A percentile compares a stretch with the other conserved stretches of the same genome.
Conservation (phyloP, 2,329 filamentous ascomycete species). For the Alternaria brassicae region DNA sequence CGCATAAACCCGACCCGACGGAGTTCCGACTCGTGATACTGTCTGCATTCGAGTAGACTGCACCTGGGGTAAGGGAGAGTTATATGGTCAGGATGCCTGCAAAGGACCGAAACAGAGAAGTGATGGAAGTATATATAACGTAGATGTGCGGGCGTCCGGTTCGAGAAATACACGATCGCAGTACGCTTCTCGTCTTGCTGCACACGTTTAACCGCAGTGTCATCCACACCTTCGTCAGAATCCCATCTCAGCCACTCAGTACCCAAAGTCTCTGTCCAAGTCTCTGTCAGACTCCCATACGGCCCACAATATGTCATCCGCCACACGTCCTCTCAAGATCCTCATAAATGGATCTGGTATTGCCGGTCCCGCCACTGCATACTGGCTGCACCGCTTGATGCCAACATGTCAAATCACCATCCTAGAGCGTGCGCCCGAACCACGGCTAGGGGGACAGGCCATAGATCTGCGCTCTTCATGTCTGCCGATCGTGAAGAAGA, state of each 20-base stretch:
- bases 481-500: conserved; percentile 51
- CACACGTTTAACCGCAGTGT: background rate
- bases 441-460: conserved; percentile 60
- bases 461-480: conserved; percentile 63
- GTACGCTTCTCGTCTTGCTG: background rate
- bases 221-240: background rate
- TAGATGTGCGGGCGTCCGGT: background rate
- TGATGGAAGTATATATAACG: background rate
- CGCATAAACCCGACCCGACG: background rate
- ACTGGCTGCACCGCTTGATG: conserved; percentile 53
- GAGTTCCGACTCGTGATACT: background rate
- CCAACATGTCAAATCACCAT: conserved; percentile 47
- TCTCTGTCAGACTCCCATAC: background rate
- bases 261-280: background rate
- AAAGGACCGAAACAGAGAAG: background rate
- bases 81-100: background rate
- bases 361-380: conserved; percentile 55
- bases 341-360: conserved; percentile 42
- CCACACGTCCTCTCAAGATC: conserved; percentile 23
- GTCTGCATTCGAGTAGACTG: background rate
- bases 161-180: background rate
- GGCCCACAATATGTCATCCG: background rate
- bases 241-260: background rate
- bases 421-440: conserved; percentile 51
- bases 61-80: background rate